Evolutionary conservation across 176 grass and related monocot genomes (phyloP).

Genomic region (Phyllostachys edulis): DNA sequence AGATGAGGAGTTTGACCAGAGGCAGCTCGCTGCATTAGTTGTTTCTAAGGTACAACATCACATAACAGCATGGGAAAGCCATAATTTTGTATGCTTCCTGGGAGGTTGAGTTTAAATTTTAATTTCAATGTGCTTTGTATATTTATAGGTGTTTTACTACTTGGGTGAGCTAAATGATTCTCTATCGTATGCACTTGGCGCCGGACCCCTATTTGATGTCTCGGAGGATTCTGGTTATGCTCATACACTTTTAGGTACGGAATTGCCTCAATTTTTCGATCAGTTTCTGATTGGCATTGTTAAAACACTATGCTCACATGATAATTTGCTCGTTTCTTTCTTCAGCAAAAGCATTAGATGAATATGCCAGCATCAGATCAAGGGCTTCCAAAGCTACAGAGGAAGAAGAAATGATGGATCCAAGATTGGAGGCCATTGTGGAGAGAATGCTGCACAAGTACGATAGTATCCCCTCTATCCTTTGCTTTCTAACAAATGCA

Average conservation of each 20-base stretch:
- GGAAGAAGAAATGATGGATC: constrained; percentile 60
- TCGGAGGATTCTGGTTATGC: constrained; percentile 76
- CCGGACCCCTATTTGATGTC: constrained; percentile 41
- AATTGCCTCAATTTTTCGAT: not conserved
- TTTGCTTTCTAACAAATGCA: constrained; percentile 3
- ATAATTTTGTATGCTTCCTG: not conserved
- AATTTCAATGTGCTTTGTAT: not conserved
- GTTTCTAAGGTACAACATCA: constrained; percentile 43
- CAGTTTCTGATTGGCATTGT: not conserved
- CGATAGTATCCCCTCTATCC: constrained; percentile 1
- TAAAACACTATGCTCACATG: constrained; percentile 13
- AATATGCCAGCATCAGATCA: constrained; percentile 65
- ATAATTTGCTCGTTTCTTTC: constrained; percentile 22
- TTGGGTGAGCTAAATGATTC: constrained; percentile 63
- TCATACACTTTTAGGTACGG: constrained; percentile 62
- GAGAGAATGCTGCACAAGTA: constrained; percentile 83
- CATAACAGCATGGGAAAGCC: not conserved
- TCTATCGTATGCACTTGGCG: constrained; percentile 58
- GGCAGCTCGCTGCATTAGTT: constrained; percentile 76
- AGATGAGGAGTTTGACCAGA: constrained; percentile 26
- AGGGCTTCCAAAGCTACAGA: constrained; percentile 40
- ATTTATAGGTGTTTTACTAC: constrained; percentile 81
- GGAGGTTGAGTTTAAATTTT: not conserved
- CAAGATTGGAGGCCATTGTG: constrained; percentile 73
- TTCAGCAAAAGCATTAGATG: constrained; percentile 85